Evolutionary conservation across 768 basidiomycete genomes (phyloP).

Genomic region (Asterophora lycoperdoides): DNA sequence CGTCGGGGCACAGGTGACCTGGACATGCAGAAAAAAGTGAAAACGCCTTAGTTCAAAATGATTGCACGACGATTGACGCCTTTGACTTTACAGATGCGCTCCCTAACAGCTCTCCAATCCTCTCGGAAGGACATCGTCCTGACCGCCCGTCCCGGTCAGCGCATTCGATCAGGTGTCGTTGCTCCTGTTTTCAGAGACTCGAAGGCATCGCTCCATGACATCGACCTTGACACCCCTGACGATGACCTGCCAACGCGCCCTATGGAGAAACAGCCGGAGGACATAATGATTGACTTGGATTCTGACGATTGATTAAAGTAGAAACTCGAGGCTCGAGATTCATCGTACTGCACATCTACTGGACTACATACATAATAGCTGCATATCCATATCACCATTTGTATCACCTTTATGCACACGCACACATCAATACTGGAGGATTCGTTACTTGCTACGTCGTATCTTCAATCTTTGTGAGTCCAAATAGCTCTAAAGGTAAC

Average conservation of each 20-base stretch:
- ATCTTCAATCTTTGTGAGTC: no score
- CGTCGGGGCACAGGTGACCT: constrained; percentile 32
- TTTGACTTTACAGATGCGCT: constrained; percentile 42
- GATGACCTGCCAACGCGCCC: constrained; percentile 23
- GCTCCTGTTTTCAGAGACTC: constrained; percentile 23
- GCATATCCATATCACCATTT: no score
- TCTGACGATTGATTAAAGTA: constrained; percentile 19
- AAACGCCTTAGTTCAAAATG: constrained; percentile 5
- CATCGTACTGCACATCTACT: no score
- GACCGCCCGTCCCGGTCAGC: constrained; percentile 60
- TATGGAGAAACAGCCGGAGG: constrained; percentile 7
- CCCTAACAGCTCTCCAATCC: constrained; percentile 47
- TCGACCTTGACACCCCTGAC: constrained; percentile 24
- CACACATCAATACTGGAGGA: background rate
- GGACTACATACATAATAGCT: no score
- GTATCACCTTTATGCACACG: no score
- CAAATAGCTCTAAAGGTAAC: no score
- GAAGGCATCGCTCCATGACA: constrained; percentile 15
- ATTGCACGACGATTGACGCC: constrained; percentile 1
- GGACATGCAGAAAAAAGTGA: constrained; percentile 56
- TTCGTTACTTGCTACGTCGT: background rate
- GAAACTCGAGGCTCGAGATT: background rate
- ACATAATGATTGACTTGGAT: constrained; percentile 43
- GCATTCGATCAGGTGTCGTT: constrained; percentile 57
- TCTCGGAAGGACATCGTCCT: constrained; percentile 52